Percentiles rank a stretch among this genome's conserved stretches.
These are phyloP conservation scores for Zelonia costaricensis DNA, from an alignment of 208 protist species.

Conservation along the genomic window DNA sequence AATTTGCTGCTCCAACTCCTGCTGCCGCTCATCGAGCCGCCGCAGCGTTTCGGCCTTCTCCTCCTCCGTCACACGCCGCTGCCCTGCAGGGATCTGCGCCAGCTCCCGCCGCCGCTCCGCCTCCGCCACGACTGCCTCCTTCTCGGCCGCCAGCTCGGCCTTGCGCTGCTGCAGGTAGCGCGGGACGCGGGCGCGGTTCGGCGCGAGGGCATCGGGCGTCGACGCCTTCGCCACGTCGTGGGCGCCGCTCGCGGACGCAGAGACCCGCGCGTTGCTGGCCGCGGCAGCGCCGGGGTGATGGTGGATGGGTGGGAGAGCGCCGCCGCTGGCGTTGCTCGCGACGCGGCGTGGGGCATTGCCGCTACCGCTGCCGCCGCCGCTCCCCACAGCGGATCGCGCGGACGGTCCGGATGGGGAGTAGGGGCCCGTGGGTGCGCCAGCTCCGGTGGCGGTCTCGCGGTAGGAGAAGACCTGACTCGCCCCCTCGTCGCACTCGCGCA, in stretches of 20 bases:
- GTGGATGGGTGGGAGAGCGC: too few species aligned
- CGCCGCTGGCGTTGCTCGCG: too few species aligned
- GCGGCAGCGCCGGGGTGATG: too few species aligned
- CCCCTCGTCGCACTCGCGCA: constrained; percentile 81
- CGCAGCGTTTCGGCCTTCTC: constrained; percentile 72
- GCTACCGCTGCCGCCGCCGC: too few species aligned
- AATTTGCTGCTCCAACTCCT: constrained; percentile 81
- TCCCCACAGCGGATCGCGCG: too few species aligned
- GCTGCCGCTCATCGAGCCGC: constrained; percentile 45
- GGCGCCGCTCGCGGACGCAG: too few species aligned
- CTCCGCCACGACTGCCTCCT: constrained; percentile 57
- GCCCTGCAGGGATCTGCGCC: constrained; percentile 73
- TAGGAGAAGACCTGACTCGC: constrained; percentile 51
- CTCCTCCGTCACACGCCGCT: constrained; percentile 76
- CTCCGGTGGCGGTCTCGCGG: constrained; percentile 43
- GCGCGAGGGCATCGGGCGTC: not conserved
- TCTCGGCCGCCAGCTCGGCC: constrained; percentile 77
- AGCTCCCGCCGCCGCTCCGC: constrained; percentile 55
- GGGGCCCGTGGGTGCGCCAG: too few species aligned
- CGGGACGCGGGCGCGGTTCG: constrained; percentile 57
- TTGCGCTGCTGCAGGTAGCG: constrained; percentile 81
- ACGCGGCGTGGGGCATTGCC: too few species aligned
- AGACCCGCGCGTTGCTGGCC: too few species aligned
- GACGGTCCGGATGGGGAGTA: too few species aligned
- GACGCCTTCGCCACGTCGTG: not conserved